These are phyloP conservation scores for Lasiosphaeria miniovina DNA, from an alignment of 495 filamentous ascomycete genomes.

Conservation along the genomic window DNA sequence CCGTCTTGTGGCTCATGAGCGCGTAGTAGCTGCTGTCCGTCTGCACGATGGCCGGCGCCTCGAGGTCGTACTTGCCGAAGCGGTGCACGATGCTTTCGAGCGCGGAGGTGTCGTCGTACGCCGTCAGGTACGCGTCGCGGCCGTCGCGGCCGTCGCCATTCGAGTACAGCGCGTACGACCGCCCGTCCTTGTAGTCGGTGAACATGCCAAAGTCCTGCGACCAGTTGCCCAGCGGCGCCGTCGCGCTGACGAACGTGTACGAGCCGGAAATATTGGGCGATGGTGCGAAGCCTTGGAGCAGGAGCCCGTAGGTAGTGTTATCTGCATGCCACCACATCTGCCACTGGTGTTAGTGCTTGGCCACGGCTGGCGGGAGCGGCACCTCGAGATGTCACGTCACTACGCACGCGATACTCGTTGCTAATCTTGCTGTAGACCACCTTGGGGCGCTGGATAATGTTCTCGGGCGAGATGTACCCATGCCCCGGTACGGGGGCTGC, in stretches of 20 bases:
- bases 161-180: slow-evolving; percentile 42
- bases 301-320: slow-evolving; percentile 41
- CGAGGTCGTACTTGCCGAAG: slow-evolving; percentile 46
- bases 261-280: slow-evolving; percentile 39
- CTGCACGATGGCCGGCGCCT: slow-evolving; percentile 44
- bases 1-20: slow-evolving; percentile 47
- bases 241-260: slow-evolving; percentile 39
- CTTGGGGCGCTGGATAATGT: slow-evolving; percentile 45
- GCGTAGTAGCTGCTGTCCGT: slow-evolving; percentile 45
- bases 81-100: slow-evolving; percentile 40
- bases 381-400: background rate
- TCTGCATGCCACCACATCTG: slow-evolving; percentile 52
- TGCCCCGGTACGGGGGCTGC: slow-evolving; percentile 36
- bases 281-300: slow-evolving; percentile 42
- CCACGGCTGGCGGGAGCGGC: background rate
- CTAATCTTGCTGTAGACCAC: slow-evolving; percentile 38
- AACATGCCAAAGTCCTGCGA: slow-evolving; percentile 48
- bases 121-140: slow-evolving; percentile 41
- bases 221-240: slow-evolving; percentile 45
- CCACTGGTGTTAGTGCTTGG: background rate
- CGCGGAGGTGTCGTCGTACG: slow-evolving; percentile 32
- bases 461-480: slow-evolving; percentile 33
- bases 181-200: slow-evolving; percentile 42
- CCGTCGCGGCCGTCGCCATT: slow-evolving; percentile 42
- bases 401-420: slow-evolving; percentile 38